Base-by-base conservation (phyloP, 352 stramenopile genomes). In the Phytophthora brassicae region DNA sequence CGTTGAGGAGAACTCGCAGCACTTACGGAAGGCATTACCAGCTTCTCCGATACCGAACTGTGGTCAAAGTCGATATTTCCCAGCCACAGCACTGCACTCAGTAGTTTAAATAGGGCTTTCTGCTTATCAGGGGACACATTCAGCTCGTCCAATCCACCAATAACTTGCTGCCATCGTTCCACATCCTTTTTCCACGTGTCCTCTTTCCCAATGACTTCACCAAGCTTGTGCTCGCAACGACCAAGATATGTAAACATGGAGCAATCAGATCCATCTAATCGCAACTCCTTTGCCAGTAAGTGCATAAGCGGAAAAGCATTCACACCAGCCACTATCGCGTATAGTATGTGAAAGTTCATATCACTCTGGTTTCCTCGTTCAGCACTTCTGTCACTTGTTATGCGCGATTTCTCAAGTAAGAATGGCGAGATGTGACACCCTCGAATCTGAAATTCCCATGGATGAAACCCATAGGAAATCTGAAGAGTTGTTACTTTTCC, bases 331-430 rank as follows among this genome's bases (percentile, higher is more conserved):
- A 91, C 71, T 38, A 93, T 56, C 12, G 81, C 70, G 64, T 93
- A 93, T 19, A 93, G 73, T 11, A 90, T 51, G 64, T 93, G 84
- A 50, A 93, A 93, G 52, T 91, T 93, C 50, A 68, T 60, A 14
- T 79, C 72, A 26, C 33, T 51, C 20, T 59, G 52, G 7, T 28
- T 39, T 23, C 22, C 26, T 2, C 12, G 16, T 53, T 46, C 2
- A 3, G 36, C 26, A 11, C 20, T 35, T 39, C 54, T 63, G 26
- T 56, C 39, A 8, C 66, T 76, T 16, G 79, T 90, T 13, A 93
- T 71, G 16, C 84, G 69, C 4, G 76, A 75, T 45, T 87, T 90
- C 38, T 93, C 84, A 3, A 93, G 64, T 24, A 93, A 44, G 58
- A 86, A 91, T 5, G 81, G 78, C 3, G 67, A 60, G 9, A 93